Evolutionary conservation across 306 rosid species (phyloP), one percentile per base, ranked within the genome.

Genomic region (Lablab purpureus): DNA sequence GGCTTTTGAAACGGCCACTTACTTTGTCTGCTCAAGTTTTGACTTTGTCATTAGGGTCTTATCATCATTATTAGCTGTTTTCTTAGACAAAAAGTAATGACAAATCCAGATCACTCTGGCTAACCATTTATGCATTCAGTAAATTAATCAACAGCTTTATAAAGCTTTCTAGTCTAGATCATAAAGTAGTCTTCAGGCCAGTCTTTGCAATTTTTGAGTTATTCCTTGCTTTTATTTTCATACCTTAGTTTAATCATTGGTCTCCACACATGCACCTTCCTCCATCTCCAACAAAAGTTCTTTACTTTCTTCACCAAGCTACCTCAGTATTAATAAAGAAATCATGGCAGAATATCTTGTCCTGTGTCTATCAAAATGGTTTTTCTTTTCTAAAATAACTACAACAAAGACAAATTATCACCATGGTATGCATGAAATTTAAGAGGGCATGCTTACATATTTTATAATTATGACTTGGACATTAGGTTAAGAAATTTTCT

Each of bases 41-140:
- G 85, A 84, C 87, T 66, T 89, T 85, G 47, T 64, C 77, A 75
- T 84, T 72, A 47, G 73, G 69, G 81, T 81, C 83, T 74, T 63
- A 12, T 84, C 67, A 75, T 81, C 62, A 88, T 88, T 58, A 90
- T 83, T 74, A 81, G 71, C 56, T 67, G 87, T 80, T 86, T 84
- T 54, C 88, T 78, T 85, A 62, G 85, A 83, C 82, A 76, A 82
- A 84, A 85, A 74, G 89, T 64, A 75, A 76, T 62, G 81, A 78
- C 84, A 85, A 80, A 62, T 74, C 67, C 84, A 80, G 65, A 81
- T 85, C 81, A 75, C 66, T 78, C 50, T 69, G 76, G 82, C 80
- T 81, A 86, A 84, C 86, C 77, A 80, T 59, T 83, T 78, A 67
- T 87, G 85, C 83, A 80, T 82, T 77, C 54, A 22, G 65, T 76